Evolutionary conservation across 495 filamentous ascomycete genomes (phyloP).

Genomic region (Penicillium turbatum): DNA sequence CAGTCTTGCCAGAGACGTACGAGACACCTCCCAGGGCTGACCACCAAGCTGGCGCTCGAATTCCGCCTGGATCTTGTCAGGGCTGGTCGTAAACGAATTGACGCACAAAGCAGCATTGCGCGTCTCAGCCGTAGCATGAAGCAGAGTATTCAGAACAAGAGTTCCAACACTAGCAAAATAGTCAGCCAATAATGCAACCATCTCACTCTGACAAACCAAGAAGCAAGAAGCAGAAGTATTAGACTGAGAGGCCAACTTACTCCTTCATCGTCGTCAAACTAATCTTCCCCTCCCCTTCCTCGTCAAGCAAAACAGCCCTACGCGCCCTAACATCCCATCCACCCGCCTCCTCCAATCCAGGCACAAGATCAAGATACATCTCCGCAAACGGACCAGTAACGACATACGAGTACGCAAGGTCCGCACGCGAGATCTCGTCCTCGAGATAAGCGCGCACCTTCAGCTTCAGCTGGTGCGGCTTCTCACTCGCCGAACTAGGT

Average conservation of each 20-base stretch:
- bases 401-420: slow-evolving; percentile 61
- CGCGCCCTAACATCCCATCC: slow-evolving; percentile 53
- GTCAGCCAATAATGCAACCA: slow-evolving; percentile 1
- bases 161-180: slow-evolving; percentile 53
- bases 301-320: slow-evolving; percentile 55
- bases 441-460: slow-evolving; percentile 58
- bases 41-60: slow-evolving; percentile 61
- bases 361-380: slow-evolving; percentile 49
- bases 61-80: slow-evolving; percentile 56
- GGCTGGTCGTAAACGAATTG: slow-evolving; percentile 66
- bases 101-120: slow-evolving; percentile 57
- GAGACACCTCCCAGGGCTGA: slow-evolving; percentile 47
- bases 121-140: slow-evolving; percentile 45
- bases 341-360: slow-evolving; percentile 34
- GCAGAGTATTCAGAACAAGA: slow-evolving; percentile 56
- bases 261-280: slow-evolving; percentile 65
- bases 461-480: slow-evolving; percentile 67
- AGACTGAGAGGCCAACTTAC: too few species aligned
- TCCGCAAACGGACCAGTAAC: slow-evolving; percentile 67
- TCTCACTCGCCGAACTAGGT: slow-evolving; percentile 53
- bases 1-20: slow-evolving; percentile 49
- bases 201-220: background rate
- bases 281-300: slow-evolving; percentile 48
- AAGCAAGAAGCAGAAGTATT: slow-evolving; percentile 13
- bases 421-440: slow-evolving; percentile 30